Evolutionary conservation across 495 filamentous ascomycete genomes (phyloP), one percentile per base, ranked within the genome.

Genomic region (Podospora sp.): DNA sequence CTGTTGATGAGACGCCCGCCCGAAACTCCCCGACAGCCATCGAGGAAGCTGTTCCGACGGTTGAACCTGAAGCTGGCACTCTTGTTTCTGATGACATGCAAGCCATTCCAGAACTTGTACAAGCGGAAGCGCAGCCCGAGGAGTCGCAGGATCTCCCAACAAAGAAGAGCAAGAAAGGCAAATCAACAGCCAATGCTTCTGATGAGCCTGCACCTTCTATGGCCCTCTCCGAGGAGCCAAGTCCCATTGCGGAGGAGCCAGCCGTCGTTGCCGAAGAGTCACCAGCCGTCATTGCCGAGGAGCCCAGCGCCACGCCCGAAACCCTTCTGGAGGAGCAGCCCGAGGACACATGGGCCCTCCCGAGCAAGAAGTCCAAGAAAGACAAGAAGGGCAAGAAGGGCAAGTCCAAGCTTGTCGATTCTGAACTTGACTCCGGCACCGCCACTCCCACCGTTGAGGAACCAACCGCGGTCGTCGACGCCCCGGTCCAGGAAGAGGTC

Each of bases 301-400:
- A 65, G 2, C 6, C 56, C 9, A 36, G 29, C 6, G 20, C 62
- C 14, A 60, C 49, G 1, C 22, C 35, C 16, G 61, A 63, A 8
- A 63, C 36, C 22, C 60, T 12, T 5, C 60, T n/a, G 46, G 29
- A 33, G 3, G 29, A 33, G 29, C 25, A 68, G 21, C 11, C 21
- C 24, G 66, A 73, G 27, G 63, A 69, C 2, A 40, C 11, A 0
- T 21, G 51, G 29, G 60, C 68, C 50, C 11, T 59, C 7, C 63
- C 67, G 33, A n/a, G 52, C 12, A 78, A 76, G 52, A 73, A 75
- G 65, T 62, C 65, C 12, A 78, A 79, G 66, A 76, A 80, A 59
- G 74, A 78, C 68, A 73, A 77, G 60, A 78, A 78, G 64, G 68
- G 72, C 68, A 73, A 77, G 60, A 78, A 78, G 64, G 68, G 72